Conservation (phyloP, 129 eudicot species). For the Silybum marianum region DNA sequence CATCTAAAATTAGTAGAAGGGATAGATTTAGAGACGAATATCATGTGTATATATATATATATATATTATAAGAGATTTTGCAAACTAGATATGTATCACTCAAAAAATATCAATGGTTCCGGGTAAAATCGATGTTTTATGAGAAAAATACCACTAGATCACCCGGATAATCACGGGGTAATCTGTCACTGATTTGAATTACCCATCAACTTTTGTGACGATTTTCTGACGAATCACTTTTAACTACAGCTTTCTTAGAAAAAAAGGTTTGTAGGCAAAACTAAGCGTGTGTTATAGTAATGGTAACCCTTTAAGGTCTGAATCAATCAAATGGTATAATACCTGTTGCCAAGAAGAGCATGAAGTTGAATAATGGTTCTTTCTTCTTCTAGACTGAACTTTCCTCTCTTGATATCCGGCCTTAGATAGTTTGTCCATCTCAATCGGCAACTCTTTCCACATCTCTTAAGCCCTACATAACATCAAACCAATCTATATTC, state of each 20-base stretch:
- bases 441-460: conserved; percentile 73
- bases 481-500: not conserved
- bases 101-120: too few species aligned
- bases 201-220: too few species aligned
- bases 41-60: too few species aligned
- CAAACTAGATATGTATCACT: too few species aligned
- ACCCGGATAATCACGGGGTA: too few species aligned
- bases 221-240: too few species aligned
- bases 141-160: too few species aligned
- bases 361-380: conserved; percentile 78
- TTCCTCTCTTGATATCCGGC: conserved; percentile 83
- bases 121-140: too few species aligned
- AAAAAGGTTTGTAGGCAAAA: too few species aligned
- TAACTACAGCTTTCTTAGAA: too few species aligned
- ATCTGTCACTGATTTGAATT: too few species aligned
- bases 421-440: conserved; percentile 74
- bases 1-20: conserved; percentile 41
- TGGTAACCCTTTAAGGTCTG: not conserved
- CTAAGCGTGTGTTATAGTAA: not conserved
- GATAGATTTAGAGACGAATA: not conserved
- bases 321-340: not conserved
- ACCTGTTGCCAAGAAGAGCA: conserved; percentile 89
- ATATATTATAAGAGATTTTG: not conserved
- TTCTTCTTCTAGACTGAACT: conserved; percentile 78
- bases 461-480: conserved; percentile 58